phyloP scores from a whole-genome alignment of 106 monocot species.

The Dendrobium chrysotoxum region DNA sequence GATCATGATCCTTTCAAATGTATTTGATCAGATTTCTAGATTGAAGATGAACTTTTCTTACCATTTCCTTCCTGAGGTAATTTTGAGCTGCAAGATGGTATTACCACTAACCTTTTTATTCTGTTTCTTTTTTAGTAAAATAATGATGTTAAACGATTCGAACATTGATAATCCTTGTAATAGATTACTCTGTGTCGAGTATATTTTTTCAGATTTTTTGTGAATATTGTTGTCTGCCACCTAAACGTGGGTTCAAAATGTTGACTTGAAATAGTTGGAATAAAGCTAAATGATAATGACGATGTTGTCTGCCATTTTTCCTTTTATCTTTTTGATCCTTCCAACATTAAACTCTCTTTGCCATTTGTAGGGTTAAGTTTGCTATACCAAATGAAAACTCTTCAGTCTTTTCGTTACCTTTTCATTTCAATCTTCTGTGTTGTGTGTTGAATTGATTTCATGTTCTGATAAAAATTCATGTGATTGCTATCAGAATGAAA shows the following conservation, averaged over 20 bases:
- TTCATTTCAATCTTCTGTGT: not conserved
- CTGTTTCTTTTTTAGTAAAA: not conserved
- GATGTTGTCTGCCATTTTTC: not conserved
- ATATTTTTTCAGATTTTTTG: too few relatives aligned
- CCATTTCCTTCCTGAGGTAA: not conserved
- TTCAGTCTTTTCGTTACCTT: not conserved
- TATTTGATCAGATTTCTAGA: not conserved
- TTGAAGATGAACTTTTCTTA: not conserved
- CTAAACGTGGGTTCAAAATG: too few relatives aligned
- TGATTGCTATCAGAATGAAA: too few relatives aligned
- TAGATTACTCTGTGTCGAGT: conserved; percentile 1
- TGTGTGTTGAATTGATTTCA: not conserved
- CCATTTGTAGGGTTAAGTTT: not conserved
- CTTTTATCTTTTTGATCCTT: not conserved
- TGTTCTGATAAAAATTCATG: too few relatives aligned
- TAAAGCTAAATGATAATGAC: too few relatives aligned
- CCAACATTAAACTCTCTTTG: not conserved
- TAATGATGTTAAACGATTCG: not conserved
- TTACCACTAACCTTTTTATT: not conserved
- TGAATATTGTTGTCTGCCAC: too few relatives aligned
- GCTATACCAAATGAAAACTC: not conserved
- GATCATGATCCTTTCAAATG: not conserved
- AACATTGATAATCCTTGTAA: not conserved
- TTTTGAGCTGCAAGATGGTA: not conserved
- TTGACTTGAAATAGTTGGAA: too few relatives aligned